phyloP scores from a whole-genome alignment of 2,329 filamentous ascomycete species.

The Curvularia sp. region DNA sequence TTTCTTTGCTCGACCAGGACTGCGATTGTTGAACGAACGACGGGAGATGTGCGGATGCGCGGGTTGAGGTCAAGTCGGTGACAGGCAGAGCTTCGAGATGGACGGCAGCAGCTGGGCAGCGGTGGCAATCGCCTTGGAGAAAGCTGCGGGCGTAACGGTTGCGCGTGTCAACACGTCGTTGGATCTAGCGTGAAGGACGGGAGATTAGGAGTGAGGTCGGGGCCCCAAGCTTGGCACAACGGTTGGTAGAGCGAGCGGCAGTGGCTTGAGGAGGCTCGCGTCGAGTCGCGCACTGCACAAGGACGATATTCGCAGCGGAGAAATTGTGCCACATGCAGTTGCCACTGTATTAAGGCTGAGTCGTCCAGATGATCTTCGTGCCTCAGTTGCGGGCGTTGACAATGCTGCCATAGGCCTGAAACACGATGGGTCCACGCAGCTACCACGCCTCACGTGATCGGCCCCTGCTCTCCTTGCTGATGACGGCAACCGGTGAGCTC shows the following conservation, averaged over 20 bases:
- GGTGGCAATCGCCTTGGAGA: slow-evolving; percentile 13
- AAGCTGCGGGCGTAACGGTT: slow-evolving; percentile 28
- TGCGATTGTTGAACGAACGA: slow-evolving; percentile 29
- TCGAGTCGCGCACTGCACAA: slow-evolving; percentile 24
- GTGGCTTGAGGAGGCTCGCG: slow-evolving; percentile 36
- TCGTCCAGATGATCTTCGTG: slow-evolving; percentile 7
- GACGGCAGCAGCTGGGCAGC: slow-evolving; percentile 12
- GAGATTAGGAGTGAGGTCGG: slow-evolving; percentile 46
- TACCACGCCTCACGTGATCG: slow-evolving; percentile 18
- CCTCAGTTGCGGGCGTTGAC: slow-evolving; percentile 13
- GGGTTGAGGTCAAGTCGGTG: background rate
- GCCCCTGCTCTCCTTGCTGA: slow-evolving; percentile 13
- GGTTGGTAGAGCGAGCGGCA: slow-evolving; percentile 36
- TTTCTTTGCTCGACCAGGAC: slow-evolving; percentile 8
- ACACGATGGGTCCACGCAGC: slow-evolving; percentile 19
- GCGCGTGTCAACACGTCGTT: slow-evolving; percentile 36
- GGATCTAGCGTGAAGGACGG: slow-evolving; percentile 33
- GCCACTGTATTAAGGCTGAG: slow-evolving; percentile 4
- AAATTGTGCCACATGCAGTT: slow-evolving; percentile 9
- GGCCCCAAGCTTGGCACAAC: slow-evolving; percentile 43
- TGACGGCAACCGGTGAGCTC: background rate
- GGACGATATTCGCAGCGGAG: slow-evolving; percentile 6
- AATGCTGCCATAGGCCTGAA: slow-evolving; percentile 20
- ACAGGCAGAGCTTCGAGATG: slow-evolving; percentile 3
- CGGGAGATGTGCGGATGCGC: slow-evolving; percentile 2